phyloP scores from a whole-genome alignment of 2,329 filamentous ascomycete genomes.

The Septoria linicola region DNA sequence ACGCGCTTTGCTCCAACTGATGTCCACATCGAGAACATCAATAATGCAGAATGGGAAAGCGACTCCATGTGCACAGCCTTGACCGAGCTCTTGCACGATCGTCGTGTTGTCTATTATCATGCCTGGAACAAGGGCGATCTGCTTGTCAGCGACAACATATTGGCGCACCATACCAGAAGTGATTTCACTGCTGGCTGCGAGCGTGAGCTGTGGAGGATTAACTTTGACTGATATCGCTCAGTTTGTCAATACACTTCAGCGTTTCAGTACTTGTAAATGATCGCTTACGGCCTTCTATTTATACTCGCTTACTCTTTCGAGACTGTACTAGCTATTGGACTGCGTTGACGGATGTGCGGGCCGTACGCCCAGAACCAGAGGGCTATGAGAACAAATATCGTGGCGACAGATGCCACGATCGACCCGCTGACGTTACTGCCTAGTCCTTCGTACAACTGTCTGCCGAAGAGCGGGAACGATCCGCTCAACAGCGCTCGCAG shows the following conservation, averaged over 20 bases:
- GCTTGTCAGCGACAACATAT: constrained; percentile 9
- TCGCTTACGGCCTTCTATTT: no score
- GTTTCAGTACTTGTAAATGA: no score
- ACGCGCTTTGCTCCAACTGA: constrained; percentile 7
- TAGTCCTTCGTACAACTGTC: constrained; percentile 42
- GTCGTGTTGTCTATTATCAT: constrained; percentile 7
- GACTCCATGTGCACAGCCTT: constrained; percentile 2
- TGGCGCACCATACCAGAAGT: constrained; percentile 13
- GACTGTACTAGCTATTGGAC: no score
- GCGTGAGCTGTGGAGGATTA: constrained; percentile 17
- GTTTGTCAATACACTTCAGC: no score
- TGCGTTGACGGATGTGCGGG: no score
- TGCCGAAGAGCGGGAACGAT: constrained; percentile 43
- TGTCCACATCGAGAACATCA: constrained; percentile 11
- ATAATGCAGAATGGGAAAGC: not conserved
- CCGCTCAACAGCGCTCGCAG: constrained; percentile 43
- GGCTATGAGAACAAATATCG: no score
- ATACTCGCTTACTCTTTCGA: no score
- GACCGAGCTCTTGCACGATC: constrained; percentile 15
- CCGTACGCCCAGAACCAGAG: no score
- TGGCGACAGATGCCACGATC: no score
- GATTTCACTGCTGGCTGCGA: constrained; percentile 9
- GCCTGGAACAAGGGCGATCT: constrained; percentile 16
- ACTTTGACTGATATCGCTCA: constrained; percentile 12
- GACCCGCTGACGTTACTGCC: constrained; percentile 37